Evolutionary conservation across 257 asterid species (phyloP).

Genomic region (Fraxinus cuspidata): DNA sequence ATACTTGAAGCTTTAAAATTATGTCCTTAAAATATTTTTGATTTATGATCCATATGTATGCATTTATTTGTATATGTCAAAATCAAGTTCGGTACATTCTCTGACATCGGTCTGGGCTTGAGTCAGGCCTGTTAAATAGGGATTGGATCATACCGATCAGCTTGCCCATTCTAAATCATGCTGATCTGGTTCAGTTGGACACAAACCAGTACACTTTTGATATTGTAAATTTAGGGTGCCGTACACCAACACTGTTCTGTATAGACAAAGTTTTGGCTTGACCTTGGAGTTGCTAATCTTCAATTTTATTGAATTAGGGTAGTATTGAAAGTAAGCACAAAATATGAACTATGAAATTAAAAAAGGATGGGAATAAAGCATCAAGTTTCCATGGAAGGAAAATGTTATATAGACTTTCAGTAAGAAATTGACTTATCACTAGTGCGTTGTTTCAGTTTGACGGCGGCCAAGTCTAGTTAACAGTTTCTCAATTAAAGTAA

Average conservation of each 20-base stretch:
- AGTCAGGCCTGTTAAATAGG: background rate
- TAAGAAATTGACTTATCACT: background rate
- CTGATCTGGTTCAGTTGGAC: background rate
- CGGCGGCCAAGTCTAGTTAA: background rate
- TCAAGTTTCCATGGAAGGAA: background rate
- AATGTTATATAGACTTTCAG: background rate
- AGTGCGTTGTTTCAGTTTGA: background rate
- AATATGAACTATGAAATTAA: background rate
- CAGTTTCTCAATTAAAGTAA: background rate
- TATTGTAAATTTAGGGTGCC: background rate
- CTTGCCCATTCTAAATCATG: background rate
- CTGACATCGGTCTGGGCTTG: background rate
- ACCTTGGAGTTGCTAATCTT: background rate
- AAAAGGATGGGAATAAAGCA: background rate
- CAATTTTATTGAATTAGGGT: background rate
- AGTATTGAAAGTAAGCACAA: background rate
- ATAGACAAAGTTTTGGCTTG: background rate
- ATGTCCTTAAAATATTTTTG: background rate
- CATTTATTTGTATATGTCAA: background rate
- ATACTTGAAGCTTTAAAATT: background rate
- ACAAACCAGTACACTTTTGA: background rate
- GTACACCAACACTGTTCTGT: background rate
- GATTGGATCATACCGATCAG: background rate
- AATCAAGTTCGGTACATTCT: background rate
- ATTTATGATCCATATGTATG: background rate